Evolutionary conservation across 2,329 filamentous ascomycete genomes (phyloP).

Genomic region (Nothophoma quercina): DNA sequence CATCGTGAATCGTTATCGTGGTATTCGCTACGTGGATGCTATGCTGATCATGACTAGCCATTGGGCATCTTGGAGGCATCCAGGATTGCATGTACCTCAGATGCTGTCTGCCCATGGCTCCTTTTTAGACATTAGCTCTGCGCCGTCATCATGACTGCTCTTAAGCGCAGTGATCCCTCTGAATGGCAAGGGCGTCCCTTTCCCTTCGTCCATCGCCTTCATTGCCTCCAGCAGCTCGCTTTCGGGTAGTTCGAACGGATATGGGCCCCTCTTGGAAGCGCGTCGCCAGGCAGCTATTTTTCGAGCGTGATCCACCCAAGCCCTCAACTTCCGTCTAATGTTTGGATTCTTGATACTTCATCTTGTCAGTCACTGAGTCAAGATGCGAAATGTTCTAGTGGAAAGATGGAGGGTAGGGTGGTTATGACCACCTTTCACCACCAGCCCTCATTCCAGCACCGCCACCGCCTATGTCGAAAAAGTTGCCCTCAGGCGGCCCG

Average conservation of each 20-base stretch:
- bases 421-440: constrained; percentile 29
- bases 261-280: background rate
- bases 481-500: constrained; percentile 27
- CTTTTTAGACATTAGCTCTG: no score
- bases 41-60: constrained; percentile 1
- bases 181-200: no score
- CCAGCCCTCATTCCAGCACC: constrained; percentile 22
- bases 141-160: no score
- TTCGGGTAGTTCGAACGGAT: no score
- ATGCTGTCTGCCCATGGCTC: no score
- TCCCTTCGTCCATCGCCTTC: no score
- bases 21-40: constrained; percentile 11
- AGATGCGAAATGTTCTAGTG: no score
- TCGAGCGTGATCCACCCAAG: background rate
- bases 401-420: background rate
- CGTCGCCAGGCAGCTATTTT: no score
- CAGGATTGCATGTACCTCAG: no score
- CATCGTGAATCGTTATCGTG: constrained; percentile 4
- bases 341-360: background rate
- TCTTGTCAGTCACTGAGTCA: background rate
- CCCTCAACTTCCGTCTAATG: background rate
- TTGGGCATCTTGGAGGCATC: no score
- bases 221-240: no score
- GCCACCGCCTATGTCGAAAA: constrained; percentile 32
- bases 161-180: no score